Percentiles rank a stretch among this genome's conserved stretches.
These are phyloP conservation scores for Backusella psychrophila DNA, from an alignment of 192 early-diverging fungal genomes.

Conservation along the genomic window DNA sequence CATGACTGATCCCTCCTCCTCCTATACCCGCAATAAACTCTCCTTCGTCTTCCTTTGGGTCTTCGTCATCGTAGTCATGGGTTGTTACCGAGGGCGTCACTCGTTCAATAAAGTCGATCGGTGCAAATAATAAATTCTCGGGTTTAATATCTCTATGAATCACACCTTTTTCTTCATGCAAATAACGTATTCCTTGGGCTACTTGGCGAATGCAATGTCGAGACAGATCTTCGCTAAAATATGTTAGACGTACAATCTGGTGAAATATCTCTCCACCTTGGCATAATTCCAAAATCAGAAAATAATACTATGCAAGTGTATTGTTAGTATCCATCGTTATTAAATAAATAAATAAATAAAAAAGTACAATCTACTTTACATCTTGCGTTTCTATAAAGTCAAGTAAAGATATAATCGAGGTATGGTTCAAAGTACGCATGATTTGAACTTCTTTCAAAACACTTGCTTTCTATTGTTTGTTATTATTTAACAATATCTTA, in stretches of 20 bases:
- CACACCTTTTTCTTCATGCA: constrained; percentile 79
- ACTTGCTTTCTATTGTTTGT: constrained; percentile 56
- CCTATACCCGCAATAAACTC: constrained; percentile 70
- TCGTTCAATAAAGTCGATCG: constrained; percentile 57
- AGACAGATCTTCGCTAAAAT: constrained; percentile 75
- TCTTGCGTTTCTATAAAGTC: constrained; percentile 74
- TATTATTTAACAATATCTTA: neutral
- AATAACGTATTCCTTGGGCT: constrained; percentile 80
- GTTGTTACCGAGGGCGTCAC: neutral
- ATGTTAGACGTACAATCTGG: constrained; percentile 77
- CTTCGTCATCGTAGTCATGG: constrained; percentile 53
- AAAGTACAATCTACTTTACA: constrained; percentile 3
- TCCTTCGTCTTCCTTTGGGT: constrained; percentile 75
- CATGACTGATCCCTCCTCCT: constrained; percentile 78
- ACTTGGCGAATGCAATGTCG: constrained; percentile 86
- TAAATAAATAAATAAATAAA: neutral
- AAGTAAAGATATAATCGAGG: constrained; percentile 70
- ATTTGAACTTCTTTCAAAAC: constrained; percentile 88
- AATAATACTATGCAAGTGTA: constrained; percentile 51
- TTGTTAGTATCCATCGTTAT: neutral
- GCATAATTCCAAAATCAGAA: constrained; percentile 78
- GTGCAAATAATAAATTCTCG: constrained; percentile 83
- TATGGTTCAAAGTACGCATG: constrained; percentile 76
- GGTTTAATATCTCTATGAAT: constrained; percentile 93
- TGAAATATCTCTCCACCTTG: constrained; percentile 92